Evolutionary conservation across 257 asterid species (phyloP).

Genomic region (Solanum arcanum): DNA sequence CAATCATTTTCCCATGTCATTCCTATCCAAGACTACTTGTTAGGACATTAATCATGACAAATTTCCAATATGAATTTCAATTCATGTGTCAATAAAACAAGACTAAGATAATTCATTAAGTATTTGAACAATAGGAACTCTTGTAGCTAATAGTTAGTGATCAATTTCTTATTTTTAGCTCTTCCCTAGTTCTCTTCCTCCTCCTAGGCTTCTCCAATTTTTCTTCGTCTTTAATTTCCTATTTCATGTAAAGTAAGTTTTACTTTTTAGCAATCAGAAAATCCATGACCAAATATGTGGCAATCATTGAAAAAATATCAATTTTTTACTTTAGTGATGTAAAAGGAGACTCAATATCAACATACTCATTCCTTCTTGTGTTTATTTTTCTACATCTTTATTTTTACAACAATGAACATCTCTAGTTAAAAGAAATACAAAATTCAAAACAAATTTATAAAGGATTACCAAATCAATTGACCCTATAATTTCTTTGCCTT

Average conservation of each 20-base stretch:
- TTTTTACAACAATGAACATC: background rate
- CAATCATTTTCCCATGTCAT: too few species aligned
- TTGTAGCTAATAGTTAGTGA: background rate
- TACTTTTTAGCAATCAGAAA: too few species aligned
- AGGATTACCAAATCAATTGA: background rate
- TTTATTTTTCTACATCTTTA: background rate
- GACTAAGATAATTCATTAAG: too few species aligned
- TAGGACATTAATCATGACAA: background rate
- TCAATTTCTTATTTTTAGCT: too few species aligned
- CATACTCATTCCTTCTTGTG: background rate
- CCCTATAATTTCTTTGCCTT: background rate
- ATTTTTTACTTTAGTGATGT: too few species aligned
- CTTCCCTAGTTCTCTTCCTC: background rate
- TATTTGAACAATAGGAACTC: background rate
- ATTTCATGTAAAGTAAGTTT: background rate
- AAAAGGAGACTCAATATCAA: background rate
- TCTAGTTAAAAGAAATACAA: background rate
- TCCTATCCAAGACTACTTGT: background rate
- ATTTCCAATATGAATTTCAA: too few species aligned
- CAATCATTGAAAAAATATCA: background rate
- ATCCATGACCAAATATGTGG: background rate
- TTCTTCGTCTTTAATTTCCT: background rate
- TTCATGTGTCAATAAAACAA: too few species aligned
- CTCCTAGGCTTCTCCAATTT: background rate
- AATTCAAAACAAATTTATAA: background rate